These are phyloP conservation scores for Candida argentea DNA, from an alignment of 805 yeast species.

Conservation along the genomic window DNA sequence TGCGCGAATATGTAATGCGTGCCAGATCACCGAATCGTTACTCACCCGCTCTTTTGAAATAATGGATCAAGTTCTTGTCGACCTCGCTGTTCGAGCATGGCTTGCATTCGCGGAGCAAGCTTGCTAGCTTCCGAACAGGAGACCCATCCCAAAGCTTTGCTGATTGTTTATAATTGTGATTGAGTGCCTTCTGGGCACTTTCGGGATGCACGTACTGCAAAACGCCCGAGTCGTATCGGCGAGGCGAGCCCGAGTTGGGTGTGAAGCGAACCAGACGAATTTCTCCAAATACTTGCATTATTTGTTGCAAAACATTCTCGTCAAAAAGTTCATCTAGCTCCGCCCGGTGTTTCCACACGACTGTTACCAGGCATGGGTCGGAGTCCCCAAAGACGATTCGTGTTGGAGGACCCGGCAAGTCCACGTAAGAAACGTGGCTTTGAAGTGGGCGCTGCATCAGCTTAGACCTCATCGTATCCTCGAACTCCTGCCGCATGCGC, in stretches of 20 bases:
- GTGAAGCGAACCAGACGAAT: slow-evolving; percentile 9
- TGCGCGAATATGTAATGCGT: too few relatives aligned
- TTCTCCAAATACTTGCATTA: slow-evolving; percentile 40
- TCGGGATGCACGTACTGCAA: slow-evolving; percentile 19
- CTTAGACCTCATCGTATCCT: slow-evolving; percentile 5
- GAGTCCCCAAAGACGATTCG: slow-evolving; percentile 1
- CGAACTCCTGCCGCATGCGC: slow-evolving; percentile 14
- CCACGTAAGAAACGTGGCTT: slow-evolving; percentile 11
- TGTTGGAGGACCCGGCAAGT: slow-evolving; percentile 8
- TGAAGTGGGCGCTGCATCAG: neutral
- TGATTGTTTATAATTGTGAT: slow-evolving; percentile 32
- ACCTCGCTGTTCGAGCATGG: too few relatives aligned
- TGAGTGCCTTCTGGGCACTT: slow-evolving; percentile 24
- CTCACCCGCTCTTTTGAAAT: too few relatives aligned
- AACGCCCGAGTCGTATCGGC: slow-evolving; percentile 27
- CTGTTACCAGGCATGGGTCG: slow-evolving; percentile 8
- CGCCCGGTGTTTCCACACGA: slow-evolving; percentile 37
- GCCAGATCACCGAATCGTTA: too few relatives aligned
- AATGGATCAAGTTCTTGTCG: too few relatives aligned
- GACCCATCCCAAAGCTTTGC: slow-evolving; percentile 38
- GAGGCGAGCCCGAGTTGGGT: slow-evolving; percentile 4
- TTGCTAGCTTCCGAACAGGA: slow-evolving; percentile 34
- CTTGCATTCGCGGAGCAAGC: slow-evolving; percentile 31
- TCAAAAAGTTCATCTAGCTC: slow-evolving; percentile 22
- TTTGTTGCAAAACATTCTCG: slow-evolving; percentile 19